phyloP scores from a whole-genome alignment of 148 eudicot species.

The Camellia sinensis region DNA sequence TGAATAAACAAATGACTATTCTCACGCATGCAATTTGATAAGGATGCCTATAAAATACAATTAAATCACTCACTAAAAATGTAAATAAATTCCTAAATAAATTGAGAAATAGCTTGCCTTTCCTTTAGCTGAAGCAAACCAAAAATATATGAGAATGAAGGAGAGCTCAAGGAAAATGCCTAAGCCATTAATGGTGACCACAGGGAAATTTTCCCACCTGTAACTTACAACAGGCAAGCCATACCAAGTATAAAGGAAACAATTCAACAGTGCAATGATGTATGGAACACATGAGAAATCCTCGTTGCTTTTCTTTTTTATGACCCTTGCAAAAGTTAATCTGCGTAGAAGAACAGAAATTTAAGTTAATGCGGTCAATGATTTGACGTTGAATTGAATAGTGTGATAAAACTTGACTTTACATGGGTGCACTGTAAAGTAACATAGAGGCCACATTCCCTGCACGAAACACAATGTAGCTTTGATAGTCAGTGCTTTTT shows the following conservation, averaged over 20 bases:
- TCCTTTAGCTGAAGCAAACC: slow-evolving; percentile 52
- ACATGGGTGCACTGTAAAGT: slow-evolving; percentile 79
- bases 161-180: slow-evolving; percentile 63
- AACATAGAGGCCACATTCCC: slow-evolving; percentile 72
- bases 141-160: slow-evolving; percentile 55
- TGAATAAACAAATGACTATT: neutral
- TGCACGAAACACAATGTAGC: slow-evolving; percentile 34
- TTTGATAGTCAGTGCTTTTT: neutral
- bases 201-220: slow-evolving; percentile 62
- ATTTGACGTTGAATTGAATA: neutral
- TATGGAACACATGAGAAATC: slow-evolving; percentile 74
- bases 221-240: slow-evolving; percentile 72
- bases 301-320: slow-evolving; percentile 66
- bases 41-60: neutral
- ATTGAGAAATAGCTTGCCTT: slow-evolving; percentile 44
- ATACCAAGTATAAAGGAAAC: slow-evolving; percentile 76
- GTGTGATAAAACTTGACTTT: neutral
- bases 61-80: neutral
- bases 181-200: slow-evolving; percentile 56
- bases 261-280: slow-evolving; percentile 50
- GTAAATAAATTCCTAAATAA: neutral
- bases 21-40: neutral
- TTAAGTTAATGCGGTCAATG: neutral
- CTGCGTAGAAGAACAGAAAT: slow-evolving; percentile 30
- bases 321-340: slow-evolving; percentile 56